These are phyloP conservation scores for Tuber borchii DNA, from an alignment of 495 filamentous ascomycete species.

Conservation along the genomic window DNA sequence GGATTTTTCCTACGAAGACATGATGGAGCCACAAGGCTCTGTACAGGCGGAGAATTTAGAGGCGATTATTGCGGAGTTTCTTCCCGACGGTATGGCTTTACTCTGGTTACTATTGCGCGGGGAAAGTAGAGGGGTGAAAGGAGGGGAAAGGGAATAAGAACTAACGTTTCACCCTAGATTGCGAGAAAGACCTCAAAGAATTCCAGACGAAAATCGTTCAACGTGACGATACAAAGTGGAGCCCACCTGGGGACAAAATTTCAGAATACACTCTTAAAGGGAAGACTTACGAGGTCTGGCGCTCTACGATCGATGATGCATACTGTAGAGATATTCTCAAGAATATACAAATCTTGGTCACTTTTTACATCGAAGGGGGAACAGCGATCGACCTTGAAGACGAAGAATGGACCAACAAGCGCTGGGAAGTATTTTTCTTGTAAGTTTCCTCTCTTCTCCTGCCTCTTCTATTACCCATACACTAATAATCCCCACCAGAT, in stretches of 20 bases:
- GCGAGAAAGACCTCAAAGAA: slow-evolving; percentile 17
- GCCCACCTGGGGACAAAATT: slow-evolving; percentile 2
- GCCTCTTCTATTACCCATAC: not conserved
- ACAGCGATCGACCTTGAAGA: slow-evolving; percentile 65
- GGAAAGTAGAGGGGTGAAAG: not conserved
- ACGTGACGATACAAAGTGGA: slow-evolving; percentile 3
- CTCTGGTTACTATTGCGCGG: not conserved
- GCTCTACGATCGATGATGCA: slow-evolving; percentile 49
- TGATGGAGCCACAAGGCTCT: slow-evolving; percentile 67
- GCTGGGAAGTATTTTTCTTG: slow-evolving; percentile 82
- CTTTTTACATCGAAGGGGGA: slow-evolving; percentile 87
- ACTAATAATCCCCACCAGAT: slow-evolving; percentile 44
- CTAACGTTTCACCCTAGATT: slow-evolving; percentile 12
- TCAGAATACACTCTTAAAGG: not conserved
- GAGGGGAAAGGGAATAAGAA: not conserved
- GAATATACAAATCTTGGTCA: slow-evolving; percentile 75
- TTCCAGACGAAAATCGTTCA: slow-evolving; percentile 17
- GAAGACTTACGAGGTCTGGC: slow-evolving; percentile 51
- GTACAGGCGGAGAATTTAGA: slow-evolving; percentile 61
- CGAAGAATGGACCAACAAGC: slow-evolving; percentile 60
- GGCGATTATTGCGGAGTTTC: slow-evolving; percentile 57
- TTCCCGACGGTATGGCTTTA: slow-evolving; percentile 56
- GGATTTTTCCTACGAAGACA: slow-evolving; percentile 62
- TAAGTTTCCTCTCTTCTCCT: not conserved
- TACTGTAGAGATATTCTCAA: slow-evolving; percentile 50